Evolutionary conservation across 2,329 filamentous ascomycete species (phyloP), one percentile per base, ranked within the genome.

Genomic region (Exophiala mesophila): DNA sequence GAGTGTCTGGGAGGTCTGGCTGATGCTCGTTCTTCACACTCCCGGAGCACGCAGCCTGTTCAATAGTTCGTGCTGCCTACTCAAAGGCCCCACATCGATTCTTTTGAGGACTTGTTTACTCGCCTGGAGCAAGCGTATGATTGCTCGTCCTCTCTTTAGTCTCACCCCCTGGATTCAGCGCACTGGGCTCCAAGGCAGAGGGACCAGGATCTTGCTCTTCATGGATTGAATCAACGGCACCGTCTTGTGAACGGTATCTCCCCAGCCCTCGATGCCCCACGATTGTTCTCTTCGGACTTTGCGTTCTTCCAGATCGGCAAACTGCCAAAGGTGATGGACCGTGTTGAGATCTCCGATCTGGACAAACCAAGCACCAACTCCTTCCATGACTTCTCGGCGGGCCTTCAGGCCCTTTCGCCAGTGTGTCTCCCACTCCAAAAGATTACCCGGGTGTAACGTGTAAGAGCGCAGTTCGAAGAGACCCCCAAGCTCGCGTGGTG

Each of bases 351-450:
- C 90, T 48, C 92, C 92, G 58, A 98, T 90, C 70, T 98, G 92
- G 29, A 96, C 90, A 59, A 98, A 98, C 92, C 92, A 98, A 5
- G 92, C 92, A 21, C 90, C 89, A 1, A 95, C 89, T 10, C 92
- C 92, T 67, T 98, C 92, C 92, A 98, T 98, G 41, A 97, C 90
- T 67, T 97, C 88, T 36, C 88, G 80, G 38, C 92, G 80, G 2
- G 92, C 92, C 66, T 86, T 85, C 41, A 98, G 76, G 18, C 92
- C 92, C 52, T 87, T 82, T 48, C 94, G 79, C 92, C 92, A 98
- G 68, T 98, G 92, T 29, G 87, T 94, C 74, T 98, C 92, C 92
- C 92, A 98, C 68, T 98, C 92, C 5, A 98, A 77, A 31, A 98
- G 74, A 63, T 96, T 96, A 30, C 92, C 92, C 0, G 92, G 92